Conservation (phyloP, 179 eudicot species). For the Actinidia arguta region DNA sequence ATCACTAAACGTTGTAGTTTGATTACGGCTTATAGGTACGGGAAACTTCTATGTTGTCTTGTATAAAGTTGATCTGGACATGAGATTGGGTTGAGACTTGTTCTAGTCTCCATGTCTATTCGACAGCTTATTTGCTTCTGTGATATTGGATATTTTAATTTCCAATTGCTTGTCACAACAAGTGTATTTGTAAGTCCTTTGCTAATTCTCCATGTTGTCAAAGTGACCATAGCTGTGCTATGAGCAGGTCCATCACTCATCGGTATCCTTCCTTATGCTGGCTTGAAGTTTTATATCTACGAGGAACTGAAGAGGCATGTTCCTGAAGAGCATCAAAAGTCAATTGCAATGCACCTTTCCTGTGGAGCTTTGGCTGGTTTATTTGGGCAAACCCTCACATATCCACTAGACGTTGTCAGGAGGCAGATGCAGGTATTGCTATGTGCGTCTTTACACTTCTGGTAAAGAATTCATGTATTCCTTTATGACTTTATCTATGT, state of each 20-base stretch:
- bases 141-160: constrained; percentile 6
- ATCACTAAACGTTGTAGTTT: neutral
- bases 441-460: neutral
- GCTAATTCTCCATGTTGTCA: constrained; percentile 14
- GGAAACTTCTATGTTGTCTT: neutral
- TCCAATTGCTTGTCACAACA: neutral
- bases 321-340: constrained; percentile 90
- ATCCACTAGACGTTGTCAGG: constrained; percentile 94
- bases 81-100: neutral
- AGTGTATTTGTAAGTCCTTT: neutral
- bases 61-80: neutral
- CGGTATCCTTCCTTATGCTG: constrained; percentile 99
- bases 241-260: constrained; percentile 91
- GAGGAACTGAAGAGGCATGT: constrained; percentile 93
- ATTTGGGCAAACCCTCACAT: constrained; percentile 92
- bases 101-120: neutral
- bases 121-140: neutral
- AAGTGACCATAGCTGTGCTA: constrained; percentile 8
- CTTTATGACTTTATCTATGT: neutral
- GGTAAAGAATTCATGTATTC: neutral
- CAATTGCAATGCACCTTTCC: constrained; percentile 78
- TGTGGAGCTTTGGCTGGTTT: constrained; percentile 99
- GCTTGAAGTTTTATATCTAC: constrained; percentile 92
- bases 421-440: constrained; percentile 94
- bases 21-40: neutral